Evolutionary conservation across 306 rosid species (phyloP), one percentile per base, ranked within the genome.

Genomic region (Notholithocarpus densiflorus): DNA sequence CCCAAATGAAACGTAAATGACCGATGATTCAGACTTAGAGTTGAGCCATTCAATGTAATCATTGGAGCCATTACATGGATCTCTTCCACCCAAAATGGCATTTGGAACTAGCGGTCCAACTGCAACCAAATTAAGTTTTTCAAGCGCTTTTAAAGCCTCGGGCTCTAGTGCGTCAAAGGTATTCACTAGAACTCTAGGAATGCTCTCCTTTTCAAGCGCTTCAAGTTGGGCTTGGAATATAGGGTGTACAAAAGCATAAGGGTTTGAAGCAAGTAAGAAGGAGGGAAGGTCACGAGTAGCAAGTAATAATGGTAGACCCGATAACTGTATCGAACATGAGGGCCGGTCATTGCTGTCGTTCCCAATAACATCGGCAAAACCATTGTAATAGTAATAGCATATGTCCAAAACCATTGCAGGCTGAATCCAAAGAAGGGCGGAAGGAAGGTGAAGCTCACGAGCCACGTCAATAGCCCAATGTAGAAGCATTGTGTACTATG

Each of bases 101-200:
- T 82, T 60, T 86, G 92, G 93, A 72, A 89, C 71, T 83, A 93
- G 71, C 2, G 98, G 97, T 7, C 98, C 98, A 5, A 93, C 54
- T 0, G 88, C 82, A 0, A 89, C 71, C 57, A 76, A 20, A 68
- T 55, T 56, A 18, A 76, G 8, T 17, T 60, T 57, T 5, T 6
- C 43, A 0, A 87, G 15, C 1, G 78, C 88, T 61, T 48, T 62
- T 6, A 87, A 62, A 0, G 88, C 90, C 26, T 87, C 79, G 2
- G 26, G 54, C 60, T 87, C 90, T 1, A 87, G 66, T 1, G 69
- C 72, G 15, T 86, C 73, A 4, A 83, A 81, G 1, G 89, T 86
- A 79, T 86, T 86, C 18, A 76, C 79, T 1, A 87, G 23, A 0
- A 87, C 37, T 56, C 19, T 81, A 3, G 80, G 78, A 3, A 60